Conservation (phyloP, 768 basidiomycete genomes). For the Floccularia luteovirens region DNA sequence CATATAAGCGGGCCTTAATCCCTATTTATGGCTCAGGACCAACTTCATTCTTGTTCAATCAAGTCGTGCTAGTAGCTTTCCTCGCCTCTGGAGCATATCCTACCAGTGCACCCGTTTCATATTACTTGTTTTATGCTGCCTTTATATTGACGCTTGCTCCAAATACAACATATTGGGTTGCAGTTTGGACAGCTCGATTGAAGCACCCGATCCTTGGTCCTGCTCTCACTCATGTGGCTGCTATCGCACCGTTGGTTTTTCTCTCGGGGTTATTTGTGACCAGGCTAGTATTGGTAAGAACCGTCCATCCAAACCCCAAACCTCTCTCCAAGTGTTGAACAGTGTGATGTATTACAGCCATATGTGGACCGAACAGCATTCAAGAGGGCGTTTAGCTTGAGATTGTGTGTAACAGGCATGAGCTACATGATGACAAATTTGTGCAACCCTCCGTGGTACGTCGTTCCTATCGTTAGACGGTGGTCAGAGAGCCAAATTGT, state of each 20-base stretch:
- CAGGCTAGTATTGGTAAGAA: slow-evolving; percentile 15
- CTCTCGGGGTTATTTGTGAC: slow-evolving; percentile 39
- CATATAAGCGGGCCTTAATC: slow-evolving; percentile 55
- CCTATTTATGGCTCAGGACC: slow-evolving; percentile 65
- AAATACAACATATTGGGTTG: slow-evolving; percentile 60
- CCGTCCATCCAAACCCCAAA: neutral
- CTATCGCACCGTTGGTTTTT: slow-evolving; percentile 51
- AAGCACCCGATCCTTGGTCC: slow-evolving; percentile 50
- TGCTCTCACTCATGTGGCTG: slow-evolving; percentile 44
- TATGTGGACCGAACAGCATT: neutral
- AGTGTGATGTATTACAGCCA: neutral
- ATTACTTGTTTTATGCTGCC: slow-evolving; percentile 28
- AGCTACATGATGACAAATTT: slow-evolving; percentile 16
- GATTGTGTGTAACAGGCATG: slow-evolving; percentile 15
- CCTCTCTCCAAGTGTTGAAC: neutral
- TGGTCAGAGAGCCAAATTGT: slow-evolving; percentile 32
- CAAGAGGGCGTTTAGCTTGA: slow-evolving; percentile 11
- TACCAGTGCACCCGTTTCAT: slow-evolving; percentile 21
- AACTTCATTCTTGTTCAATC: slow-evolving; percentile 39
- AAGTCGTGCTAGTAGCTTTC: slow-evolving; percentile 23
- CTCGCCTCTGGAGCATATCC: slow-evolving; percentile 31
- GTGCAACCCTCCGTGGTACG: neutral
- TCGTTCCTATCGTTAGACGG: slow-evolving; percentile 13
- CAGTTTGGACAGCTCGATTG: slow-evolving; percentile 48
- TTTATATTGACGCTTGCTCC: slow-evolving; percentile 40